Evolutionary conservation across 306 rosid species (phyloP).

Genomic region (Sphenostylis stenocarpa): DNA sequence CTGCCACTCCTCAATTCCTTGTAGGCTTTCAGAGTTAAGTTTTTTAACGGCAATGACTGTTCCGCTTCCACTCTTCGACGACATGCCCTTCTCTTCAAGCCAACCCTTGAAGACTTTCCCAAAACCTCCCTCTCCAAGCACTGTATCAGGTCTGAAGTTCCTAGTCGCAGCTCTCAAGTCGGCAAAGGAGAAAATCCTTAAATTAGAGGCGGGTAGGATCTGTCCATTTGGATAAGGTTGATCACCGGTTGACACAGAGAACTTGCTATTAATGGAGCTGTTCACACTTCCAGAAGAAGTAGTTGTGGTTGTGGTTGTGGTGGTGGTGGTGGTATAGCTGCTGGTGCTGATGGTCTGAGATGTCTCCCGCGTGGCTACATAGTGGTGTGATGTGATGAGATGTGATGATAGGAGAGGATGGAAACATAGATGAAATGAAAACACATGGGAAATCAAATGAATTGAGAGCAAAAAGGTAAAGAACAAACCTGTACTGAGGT

Average conservation of each 20-base stretch:
- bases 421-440: background rate
- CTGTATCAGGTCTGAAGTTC: conserved; percentile 72
- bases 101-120: conserved; percentile 91
- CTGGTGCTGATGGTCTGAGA: conserved; percentile 58
- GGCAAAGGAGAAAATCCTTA: conserved; percentile 68
- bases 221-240: conserved; percentile 56
- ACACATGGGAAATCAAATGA: background rate
- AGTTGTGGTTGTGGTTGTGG: background rate
- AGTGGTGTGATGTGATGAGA: background rate
- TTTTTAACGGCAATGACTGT: conserved; percentile 86
- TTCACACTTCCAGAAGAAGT: conserved; percentile 53
- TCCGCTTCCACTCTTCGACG: conserved; percentile 52
- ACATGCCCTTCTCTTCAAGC: conserved; percentile 75
- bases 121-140: conserved; percentile 97
- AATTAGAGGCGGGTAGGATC: conserved; percentile 70
- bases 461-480: background rate
- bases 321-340: conserved; percentile 25
- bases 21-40: conserved; percentile 82
- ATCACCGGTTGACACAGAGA: conserved; percentile 58
- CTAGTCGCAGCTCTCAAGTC: conserved; percentile 77
- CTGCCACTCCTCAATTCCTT: conserved; percentile 94
- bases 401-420: background rate
- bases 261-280: conserved; percentile 57
- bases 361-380: conserved; percentile 40
- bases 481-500: conserved; percentile 50